phyloP scores from a whole-genome alignment of 768 basidiomycete species.

The Lentinula boryana region DNA sequence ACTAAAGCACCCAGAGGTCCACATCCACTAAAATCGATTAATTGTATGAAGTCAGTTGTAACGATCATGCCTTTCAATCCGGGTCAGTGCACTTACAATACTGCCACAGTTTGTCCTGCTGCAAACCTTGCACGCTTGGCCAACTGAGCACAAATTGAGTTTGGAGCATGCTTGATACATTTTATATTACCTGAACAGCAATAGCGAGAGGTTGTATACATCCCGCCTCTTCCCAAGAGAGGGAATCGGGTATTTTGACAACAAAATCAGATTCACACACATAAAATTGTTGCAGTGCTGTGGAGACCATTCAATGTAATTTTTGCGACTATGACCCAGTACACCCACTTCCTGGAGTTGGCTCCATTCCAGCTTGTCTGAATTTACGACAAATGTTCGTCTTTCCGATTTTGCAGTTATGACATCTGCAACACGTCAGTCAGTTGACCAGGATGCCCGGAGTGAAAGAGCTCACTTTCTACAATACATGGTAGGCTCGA shows the following conservation, averaged over 20 bases:
- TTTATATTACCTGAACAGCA: conserved; percentile 7
- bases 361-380: conserved; percentile 10
- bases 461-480: conserved; percentile 4
- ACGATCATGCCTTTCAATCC: background rate
- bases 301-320: background rate
- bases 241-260: conserved; percentile 12
- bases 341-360: conserved; percentile 13
- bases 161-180: too few relatives aligned
- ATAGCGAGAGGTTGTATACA: conserved; percentile 16
- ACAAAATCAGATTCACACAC: conserved; percentile 11
- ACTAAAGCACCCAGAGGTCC: conserved; percentile 14
- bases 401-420: conserved; percentile 15
- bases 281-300: conserved; percentile 13
- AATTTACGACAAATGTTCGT: conserved; percentile 12
- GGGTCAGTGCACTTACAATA: conserved; percentile 10
- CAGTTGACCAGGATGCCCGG: too few relatives aligned
- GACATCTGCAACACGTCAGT: conserved; percentile 5
- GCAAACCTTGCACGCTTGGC: conserved; percentile 12
- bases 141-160: background rate
- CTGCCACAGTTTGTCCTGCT: conserved; percentile 13
- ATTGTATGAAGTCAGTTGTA: background rate
- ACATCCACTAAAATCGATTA: conserved; percentile 8
- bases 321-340: background rate
- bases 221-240: conserved; percentile 15
- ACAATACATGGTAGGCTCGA: conserved; percentile 14